Base-by-base conservation (phyloP, 768 basidiomycete genomes). In the Tremella yokohamensis region DNA sequence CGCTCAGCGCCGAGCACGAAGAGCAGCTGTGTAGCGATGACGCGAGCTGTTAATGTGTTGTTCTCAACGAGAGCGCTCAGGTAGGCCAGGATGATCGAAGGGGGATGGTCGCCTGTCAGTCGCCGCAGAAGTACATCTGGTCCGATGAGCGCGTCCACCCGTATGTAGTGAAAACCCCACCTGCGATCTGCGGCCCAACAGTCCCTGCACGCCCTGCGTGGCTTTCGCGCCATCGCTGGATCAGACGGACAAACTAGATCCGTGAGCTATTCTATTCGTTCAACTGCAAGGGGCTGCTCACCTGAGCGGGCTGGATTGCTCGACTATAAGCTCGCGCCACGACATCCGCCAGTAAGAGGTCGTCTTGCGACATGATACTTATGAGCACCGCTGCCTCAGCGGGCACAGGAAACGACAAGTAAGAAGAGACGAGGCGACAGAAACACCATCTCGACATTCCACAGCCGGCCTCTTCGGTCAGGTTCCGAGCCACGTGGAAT, bases 1-100 rank as follows among this genome's bases (percentile, higher is more conserved):
- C 42, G n/a, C 22, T 45, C 42, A 16, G 42, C n/a, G 42, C 22
- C 22, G 42, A 45, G 42, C n/a, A 45, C 22, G 42, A 45, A 45
- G 4, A 45, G 42, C n/a, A 45, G 42, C 15, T 45, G n/a, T 8
- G 22, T 18, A 15, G 22, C 22, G 42, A 45, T 16, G 4, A 8
- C 4, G 4, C 42, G 42, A 15, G 42, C 42, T 6, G 42, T 45
- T 8, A 45, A n/a, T n/a, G 22, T n/a, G 22, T 15, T 15, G 42
- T 8, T 18, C 22, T 45, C n/a, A 6, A 45, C n/a, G 42, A 22
- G 22, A 6, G 22, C n/a, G 42, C n/a, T 45, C n/a, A 45, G 42
- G 42, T 45, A 45, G 22, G 42, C n/a, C n/a, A 45, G 15, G 42
- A 45, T 45, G 8, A 45, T 4, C 4, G 42, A 45, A 16, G 42